Conservation (phyloP, 306 rosid species). For the Lathyrus aphaca region DNA sequence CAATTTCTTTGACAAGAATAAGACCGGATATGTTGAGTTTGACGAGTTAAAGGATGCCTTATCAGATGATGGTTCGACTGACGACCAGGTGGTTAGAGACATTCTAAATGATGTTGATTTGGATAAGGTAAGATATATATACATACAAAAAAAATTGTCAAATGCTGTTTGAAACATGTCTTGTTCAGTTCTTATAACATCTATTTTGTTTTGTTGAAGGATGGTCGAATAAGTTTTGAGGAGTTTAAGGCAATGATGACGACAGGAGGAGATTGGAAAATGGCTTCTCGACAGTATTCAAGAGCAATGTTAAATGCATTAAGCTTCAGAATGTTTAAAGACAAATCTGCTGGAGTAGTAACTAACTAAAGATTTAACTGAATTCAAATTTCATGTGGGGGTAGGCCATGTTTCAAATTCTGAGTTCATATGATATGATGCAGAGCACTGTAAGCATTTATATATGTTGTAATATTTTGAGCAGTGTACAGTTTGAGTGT, state of each 20-base stretch:
- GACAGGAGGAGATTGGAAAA: slow-evolving; percentile 88
- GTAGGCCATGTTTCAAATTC: slow-evolving; percentile 25
- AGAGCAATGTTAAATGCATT: slow-evolving; percentile 78
- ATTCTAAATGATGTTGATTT: slow-evolving; percentile 81
- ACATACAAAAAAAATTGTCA: no score
- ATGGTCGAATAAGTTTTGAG: slow-evolving; percentile 78
- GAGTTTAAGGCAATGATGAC: slow-evolving; percentile 93
- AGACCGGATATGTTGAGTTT: slow-evolving; percentile 76
- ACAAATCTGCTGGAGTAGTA: slow-evolving; percentile 43
- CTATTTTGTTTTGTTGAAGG: slow-evolving; percentile 49
- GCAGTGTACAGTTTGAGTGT: slow-evolving; percentile 44
- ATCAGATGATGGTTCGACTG: slow-evolving; percentile 50
- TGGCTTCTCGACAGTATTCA: slow-evolving; percentile 92
- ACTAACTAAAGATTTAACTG: slow-evolving; percentile 1
- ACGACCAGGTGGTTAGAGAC: slow-evolving; percentile 72
- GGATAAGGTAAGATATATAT: slow-evolving; percentile 67
- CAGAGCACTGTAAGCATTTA: not conserved
- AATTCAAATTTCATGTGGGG: not conserved
- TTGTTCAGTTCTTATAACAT: not conserved
- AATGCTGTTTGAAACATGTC: not conserved
- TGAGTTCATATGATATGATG: slow-evolving; percentile 27
- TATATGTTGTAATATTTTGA: slow-evolving; percentile 29
- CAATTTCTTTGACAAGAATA: slow-evolving; percentile 73
- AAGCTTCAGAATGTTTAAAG: slow-evolving; percentile 76
- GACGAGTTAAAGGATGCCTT: slow-evolving; percentile 84